Base-by-base conservation (phyloP, 2,329 filamentous ascomycete genomes). In the Botrytis byssoidea region DNA sequence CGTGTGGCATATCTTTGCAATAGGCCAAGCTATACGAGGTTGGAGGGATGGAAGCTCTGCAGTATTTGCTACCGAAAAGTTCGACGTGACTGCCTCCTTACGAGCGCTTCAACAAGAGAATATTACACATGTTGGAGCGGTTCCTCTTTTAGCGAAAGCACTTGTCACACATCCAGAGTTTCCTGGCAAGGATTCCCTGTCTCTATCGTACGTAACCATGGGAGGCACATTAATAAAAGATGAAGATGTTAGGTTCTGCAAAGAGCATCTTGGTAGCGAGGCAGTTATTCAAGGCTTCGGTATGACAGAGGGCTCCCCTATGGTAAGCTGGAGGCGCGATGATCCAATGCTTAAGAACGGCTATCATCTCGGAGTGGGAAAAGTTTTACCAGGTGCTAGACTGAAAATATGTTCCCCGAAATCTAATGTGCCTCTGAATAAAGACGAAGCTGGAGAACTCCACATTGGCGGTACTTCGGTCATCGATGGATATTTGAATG, bases 401-500 rank as follows among this genome's bases (percentile, higher is more conserved):
- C 25, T 51, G 14, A 51, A 16, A 9, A 51, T 51, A n/a, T 51
- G 48, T 51, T n/a, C 48, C n/a, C 48, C 48, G 0, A 51, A 51
- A 16, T 51, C 48, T n/a, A 12, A n/a, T 51, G 25, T 51, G 10
- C 25, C 48, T n/a, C 12, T 51, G 12, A 51, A 51, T n/a, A 51
- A 51, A n/a, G 12, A 92, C 35, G 83, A 86, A 48, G 85, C 88
- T 14, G 93, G 93, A 35, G 93, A 95, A 83, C 86, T 95, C 35
- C 94, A 92, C 81, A 93, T 94, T 64, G 88, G 90, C 0, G 93
- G 93, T 0, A 95, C 94, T 81, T 91, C 93, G 81, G 84, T 95
- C 22, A 92, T 91, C 80, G 86, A 86, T 2, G 88, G 88, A 8
- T 90, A 90, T 81, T 89, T 87, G 87, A 88, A 92, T 78, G 94